Evolutionary conservation across 805 yeast genomes (phyloP).

Genomic region (Pichia scutulata): DNA sequence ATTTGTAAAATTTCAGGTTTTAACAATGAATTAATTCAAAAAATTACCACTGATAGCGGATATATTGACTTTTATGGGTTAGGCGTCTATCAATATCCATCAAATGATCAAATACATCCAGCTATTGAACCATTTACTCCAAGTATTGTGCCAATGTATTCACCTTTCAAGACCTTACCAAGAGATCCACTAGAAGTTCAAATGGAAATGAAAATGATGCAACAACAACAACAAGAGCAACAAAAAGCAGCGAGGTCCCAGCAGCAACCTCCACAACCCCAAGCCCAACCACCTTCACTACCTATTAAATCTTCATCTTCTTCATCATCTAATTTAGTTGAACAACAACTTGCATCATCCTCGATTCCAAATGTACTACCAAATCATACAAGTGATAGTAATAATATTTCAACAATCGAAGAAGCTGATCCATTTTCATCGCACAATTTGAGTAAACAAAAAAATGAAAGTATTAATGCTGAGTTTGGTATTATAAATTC

Average conservation of each 20-base stretch:
- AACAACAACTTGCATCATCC: neutral
- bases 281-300: neutral
- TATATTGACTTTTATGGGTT: conserved; percentile 34
- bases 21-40: neutral
- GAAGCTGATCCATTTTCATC: conserved; percentile 9
- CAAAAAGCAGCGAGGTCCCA: conserved; percentile 5
- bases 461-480: neutral
- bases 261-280: neutral
- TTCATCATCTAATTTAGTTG: neutral
- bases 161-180: conserved; percentile 30
- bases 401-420: neutral
- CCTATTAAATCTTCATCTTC: neutral
- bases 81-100: conserved; percentile 25
- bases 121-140: conserved; percentile 25
- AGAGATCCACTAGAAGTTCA: conserved; percentile 39
- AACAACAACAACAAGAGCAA: conserved; percentile 28
- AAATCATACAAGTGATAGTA: neutral
- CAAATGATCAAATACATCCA: conserved; percentile 21
- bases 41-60: neutral
- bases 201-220: conserved; percentile 24
- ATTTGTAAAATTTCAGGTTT: conserved; percentile 52
- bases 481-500: neutral
- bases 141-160: conserved; percentile 23
- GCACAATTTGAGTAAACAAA: neutral
- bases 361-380: neutral